A percentile compares a stretch with the other conserved stretches of the same genome.
Evolutionary conservation across 2,329 filamentous ascomycete genomes (phyloP).

Genomic region (Anthostomella pinea): DNA sequence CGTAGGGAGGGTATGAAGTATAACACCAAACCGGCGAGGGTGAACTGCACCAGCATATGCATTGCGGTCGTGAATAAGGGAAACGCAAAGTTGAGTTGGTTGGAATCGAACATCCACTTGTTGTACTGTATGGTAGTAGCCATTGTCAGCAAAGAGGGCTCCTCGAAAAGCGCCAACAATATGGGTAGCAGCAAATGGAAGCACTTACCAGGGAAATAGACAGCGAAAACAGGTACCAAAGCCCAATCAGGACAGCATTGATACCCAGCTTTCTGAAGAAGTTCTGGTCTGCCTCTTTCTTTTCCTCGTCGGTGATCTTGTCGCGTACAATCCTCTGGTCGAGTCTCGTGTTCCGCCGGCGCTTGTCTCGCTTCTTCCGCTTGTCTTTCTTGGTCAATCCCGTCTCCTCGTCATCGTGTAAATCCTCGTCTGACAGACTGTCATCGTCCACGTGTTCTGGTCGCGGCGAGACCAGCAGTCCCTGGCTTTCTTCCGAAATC

Average conservation of each 20-base stretch:
- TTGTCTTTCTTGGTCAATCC: constrained; percentile 75
- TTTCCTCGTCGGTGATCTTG: constrained; percentile 67
- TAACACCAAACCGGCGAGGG: constrained; percentile 72
- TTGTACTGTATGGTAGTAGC: constrained; percentile 71
- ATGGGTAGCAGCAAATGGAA: not conserved
- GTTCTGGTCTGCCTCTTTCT: constrained; percentile 70
- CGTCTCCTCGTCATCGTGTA: constrained; percentile 85
- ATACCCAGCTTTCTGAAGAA: constrained; percentile 67
- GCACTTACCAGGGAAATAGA: constrained; percentile 80
- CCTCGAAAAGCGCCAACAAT: constrained; percentile 1
- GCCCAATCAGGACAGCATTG: constrained; percentile 76
- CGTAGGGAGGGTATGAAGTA: constrained; percentile 80
- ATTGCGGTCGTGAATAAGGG: constrained; percentile 92
- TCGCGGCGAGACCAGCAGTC: constrained; percentile 18
- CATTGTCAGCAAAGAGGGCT: constrained; percentile 25
- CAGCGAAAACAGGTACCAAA: constrained; percentile 91
- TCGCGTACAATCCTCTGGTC: constrained; percentile 67
- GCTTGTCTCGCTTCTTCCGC: constrained; percentile 63
- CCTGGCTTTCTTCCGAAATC: constrained; percentile 43
- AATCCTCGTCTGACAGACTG: constrained; percentile 66
- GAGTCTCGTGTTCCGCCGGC: constrained; percentile 63
- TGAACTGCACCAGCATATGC: constrained; percentile 95
- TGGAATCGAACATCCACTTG: constrained; percentile 97
- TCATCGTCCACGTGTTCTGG: constrained; percentile 43
- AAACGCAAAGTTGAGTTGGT: constrained; percentile 85